Base-by-base conservation (phyloP, 139 green algal genomes). In the Micractinium sp. region DNA sequence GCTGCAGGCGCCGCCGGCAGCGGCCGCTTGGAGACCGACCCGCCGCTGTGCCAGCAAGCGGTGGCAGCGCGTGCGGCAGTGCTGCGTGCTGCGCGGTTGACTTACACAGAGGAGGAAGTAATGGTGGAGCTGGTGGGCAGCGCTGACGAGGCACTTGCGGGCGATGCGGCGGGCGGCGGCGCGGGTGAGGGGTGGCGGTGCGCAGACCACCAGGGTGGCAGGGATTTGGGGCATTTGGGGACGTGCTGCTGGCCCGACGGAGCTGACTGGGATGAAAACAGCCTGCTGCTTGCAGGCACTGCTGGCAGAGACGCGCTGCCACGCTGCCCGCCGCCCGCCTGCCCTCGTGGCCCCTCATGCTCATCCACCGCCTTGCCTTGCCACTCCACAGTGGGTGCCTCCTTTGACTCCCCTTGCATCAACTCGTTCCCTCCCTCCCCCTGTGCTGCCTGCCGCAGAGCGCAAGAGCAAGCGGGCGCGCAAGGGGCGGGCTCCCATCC, bases 381-480 rank as follows among this genome's bases (percentile, higher is more conserved):
- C 47, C 47, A 5, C 47, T 56, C 47, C 47, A 56, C 9, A 5
- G 7, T 9, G n/a, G n/a, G 47, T 9, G 47, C 47, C 47, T 56
- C 47, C 47, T 9, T 16, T 5, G 47, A 56, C 47, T 9, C 47
- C 47, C 47, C 5, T 9, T 9, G 9, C 47, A 9, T 56, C 47
- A 5, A 9, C 47, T 56, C 47, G 5, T 56, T 9, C 47, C 47
- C 47, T 56, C 47, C 9, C 9, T 56, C 7, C 47, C 47, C 9
- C 47, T 56, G 47, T 56, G 47, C 47, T 56, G 47, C 47, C 36
- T 61, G 23, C 18, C 83, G 90, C 88, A 27, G 93, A 96, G 87
- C 93, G 94, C 63, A 92, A 91, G 66, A 93, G 88, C 35, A 93
- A 92, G 85, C 87, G 94, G 1, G 89, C 92, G 0, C 87, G 93